Conservation (phyloP, 148 eudicot genomes). For the Persicaria maculosa region DNA sequence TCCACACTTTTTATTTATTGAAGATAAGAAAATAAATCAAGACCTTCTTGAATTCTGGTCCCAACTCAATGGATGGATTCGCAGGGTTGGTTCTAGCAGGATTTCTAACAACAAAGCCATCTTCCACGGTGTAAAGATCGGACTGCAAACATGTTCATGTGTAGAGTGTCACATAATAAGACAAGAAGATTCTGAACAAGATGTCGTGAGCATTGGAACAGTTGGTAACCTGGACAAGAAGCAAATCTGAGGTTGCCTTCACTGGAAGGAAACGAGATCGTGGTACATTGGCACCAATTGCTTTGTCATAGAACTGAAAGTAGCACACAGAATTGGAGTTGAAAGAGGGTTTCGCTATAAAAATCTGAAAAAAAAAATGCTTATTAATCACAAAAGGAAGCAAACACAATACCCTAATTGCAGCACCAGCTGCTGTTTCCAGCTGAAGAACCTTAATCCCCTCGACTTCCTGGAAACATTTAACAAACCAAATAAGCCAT, state of each 20-base stretch:
- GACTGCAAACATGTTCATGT: slow-evolving; percentile 42
- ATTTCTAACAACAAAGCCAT: slow-evolving; percentile 76
- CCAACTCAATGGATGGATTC: slow-evolving; percentile 92
- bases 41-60: slow-evolving; percentile 98
- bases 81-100: slow-evolving; percentile 65
- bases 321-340: background rate
- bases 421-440: slow-evolving; percentile 99
- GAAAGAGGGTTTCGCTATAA: background rate
- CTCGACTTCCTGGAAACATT: slow-evolving; percentile 72
- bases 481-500: background rate
- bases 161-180: background rate
- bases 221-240: slow-evolving; percentile 83
- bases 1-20: background rate
- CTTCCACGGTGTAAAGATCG: slow-evolving; percentile 79
- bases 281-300: slow-evolving; percentile 90
- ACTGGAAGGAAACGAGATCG: slow-evolving; percentile 99
- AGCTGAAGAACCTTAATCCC: slow-evolving; percentile 97
- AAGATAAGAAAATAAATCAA: background rate
- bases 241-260: slow-evolving; percentile 95
- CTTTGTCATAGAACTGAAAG: slow-evolving; percentile 65
- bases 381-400: background rate
- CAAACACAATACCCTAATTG: slow-evolving; percentile 59
- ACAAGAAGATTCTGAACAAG: background rate
- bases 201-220: background rate
- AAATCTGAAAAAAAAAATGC: background rate